Evolutionary conservation across 2,329 filamentous ascomycete genomes (phyloP).

Genomic region (Penicillium sp.): DNA sequence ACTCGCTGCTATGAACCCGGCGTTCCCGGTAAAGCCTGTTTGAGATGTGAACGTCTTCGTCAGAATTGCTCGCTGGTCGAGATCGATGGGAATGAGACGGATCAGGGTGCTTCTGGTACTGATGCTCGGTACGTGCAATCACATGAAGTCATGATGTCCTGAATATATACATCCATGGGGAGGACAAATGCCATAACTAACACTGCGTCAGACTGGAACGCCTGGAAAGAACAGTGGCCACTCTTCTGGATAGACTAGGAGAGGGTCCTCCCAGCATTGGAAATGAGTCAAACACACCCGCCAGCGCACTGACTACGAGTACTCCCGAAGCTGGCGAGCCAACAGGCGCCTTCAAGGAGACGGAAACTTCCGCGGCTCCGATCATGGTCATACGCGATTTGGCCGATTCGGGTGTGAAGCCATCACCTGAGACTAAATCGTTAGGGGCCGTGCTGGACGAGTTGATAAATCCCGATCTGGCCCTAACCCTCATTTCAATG

Average conservation of each 20-base stretch:
- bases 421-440: slow-evolving; percentile 17
- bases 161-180: neutral
- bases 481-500: slow-evolving; percentile 36
- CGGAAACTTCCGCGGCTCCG: slow-evolving; percentile 22
- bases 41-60: slow-evolving; percentile 43
- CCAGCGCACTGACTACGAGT: slow-evolving; percentile 16
- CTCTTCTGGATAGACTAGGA: slow-evolving; percentile 21
- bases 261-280: slow-evolving; percentile 14
- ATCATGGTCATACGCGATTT: slow-evolving; percentile 27
- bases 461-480: slow-evolving; percentile 24
- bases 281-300: slow-evolving; percentile 10
- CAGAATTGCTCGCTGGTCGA: slow-evolving; percentile 40
- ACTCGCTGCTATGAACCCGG: slow-evolving; percentile 47
- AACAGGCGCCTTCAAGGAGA: slow-evolving; percentile 9
- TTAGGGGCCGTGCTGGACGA: slow-evolving; percentile 19
- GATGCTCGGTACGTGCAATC: slow-evolving; percentile 26
- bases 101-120: slow-evolving; percentile 9
- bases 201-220: slow-evolving; percentile 16
- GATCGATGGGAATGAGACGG: slow-evolving; percentile 1
- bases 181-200: neutral
- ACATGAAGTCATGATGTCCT: no score
- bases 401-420: slow-evolving; percentile 14
- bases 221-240: slow-evolving; percentile 21
- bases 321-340: slow-evolving; percentile 14
- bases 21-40: slow-evolving; percentile 34